Percentiles rank a stretch among this genome's conserved stretches.
phyloP scores from a whole-genome alignment of 1,139 yeast species.

The Wickerhamiella pararugosa region DNA sequence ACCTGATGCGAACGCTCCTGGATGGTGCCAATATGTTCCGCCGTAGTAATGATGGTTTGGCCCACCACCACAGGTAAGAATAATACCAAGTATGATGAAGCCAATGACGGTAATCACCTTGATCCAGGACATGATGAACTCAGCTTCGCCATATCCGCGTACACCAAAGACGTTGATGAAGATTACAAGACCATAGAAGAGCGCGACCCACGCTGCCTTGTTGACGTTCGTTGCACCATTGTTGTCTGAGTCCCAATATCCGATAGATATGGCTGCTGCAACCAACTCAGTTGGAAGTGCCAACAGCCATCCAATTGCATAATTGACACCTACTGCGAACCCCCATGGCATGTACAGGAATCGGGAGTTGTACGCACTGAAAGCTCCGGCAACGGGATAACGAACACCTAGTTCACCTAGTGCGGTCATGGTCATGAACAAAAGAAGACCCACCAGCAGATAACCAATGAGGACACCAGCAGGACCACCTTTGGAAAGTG shows the following conservation, averaged over 20 bases:
- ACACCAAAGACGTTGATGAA: slow-evolving; percentile 58
- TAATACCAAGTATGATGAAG: slow-evolving; percentile 44
- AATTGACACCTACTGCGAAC: slow-evolving; percentile 73
- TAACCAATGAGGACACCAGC: slow-evolving; percentile 49
- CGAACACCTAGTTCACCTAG: slow-evolving; percentile 49
- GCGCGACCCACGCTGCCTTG: slow-evolving; percentile 45
- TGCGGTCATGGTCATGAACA: slow-evolving; percentile 41
- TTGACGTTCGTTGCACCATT: slow-evolving; percentile 15
- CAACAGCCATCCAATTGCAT: slow-evolving; percentile 62
- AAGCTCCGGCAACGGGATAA: slow-evolving; percentile 49
- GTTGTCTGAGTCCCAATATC: slow-evolving; percentile 38
- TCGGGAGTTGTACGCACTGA: slow-evolving; percentile 38
- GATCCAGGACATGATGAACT: slow-evolving; percentile 43
- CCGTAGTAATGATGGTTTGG: slow-evolving; percentile 44
- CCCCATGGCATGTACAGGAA: slow-evolving; percentile 28
- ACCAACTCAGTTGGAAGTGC: slow-evolving; percentile 62
- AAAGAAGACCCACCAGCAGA: slow-evolving; percentile 27
- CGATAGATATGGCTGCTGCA: slow-evolving; percentile 58
- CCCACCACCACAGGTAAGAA: slow-evolving; percentile 50
- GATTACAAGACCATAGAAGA: slow-evolving; percentile 44
- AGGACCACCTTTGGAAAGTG: slow-evolving; percentile 46
- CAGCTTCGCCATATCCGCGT: slow-evolving; percentile 63
- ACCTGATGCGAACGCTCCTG: slow-evolving; percentile 48
- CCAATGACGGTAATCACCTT: slow-evolving; percentile 49
- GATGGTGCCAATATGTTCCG: slow-evolving; percentile 42